These are phyloP conservation scores for Neurospora sp. DNA, from an alignment of 495 filamentous ascomycete genomes.

Conservation along the genomic window DNA sequence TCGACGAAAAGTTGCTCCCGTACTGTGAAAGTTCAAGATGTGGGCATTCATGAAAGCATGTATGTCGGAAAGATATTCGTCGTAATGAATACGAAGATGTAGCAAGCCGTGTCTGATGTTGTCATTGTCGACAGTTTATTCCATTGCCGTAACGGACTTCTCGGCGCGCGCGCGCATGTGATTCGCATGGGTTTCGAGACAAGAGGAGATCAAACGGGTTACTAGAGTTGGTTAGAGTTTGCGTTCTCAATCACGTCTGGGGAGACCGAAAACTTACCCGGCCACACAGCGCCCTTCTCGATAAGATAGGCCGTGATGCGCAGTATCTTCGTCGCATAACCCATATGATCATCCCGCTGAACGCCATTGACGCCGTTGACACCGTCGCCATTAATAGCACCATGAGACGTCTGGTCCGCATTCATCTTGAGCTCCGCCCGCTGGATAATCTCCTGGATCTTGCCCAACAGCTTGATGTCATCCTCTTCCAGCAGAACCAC, in stretches of 20 bases:
- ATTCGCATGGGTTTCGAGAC: conserved; percentile 74
- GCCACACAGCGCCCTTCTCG: conserved; percentile 85
- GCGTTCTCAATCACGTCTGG: neutral
- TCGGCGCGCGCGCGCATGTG: conserved; percentile 64
- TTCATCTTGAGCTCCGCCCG: conserved; percentile 76
- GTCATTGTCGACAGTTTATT: conserved; percentile 4
- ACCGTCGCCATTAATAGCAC: neutral
- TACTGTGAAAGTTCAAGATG: neutral
- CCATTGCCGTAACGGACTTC: conserved; percentile 31
- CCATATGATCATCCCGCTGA: conserved; percentile 51
- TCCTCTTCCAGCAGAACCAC: conserved; percentile 90
- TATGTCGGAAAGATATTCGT: neutral
- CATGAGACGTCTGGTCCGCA: conserved; percentile 29
- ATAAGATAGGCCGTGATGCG: conserved; percentile 82
- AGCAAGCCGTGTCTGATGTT: neutral
- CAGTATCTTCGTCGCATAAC: conserved; percentile 80
- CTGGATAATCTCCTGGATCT: conserved; percentile 70
- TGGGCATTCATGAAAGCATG: neutral
- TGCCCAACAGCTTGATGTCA: conserved; percentile 76
- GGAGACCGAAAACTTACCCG: conserved; percentile 47
- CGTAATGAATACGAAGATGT: neutral
- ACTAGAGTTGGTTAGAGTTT: conserved; percentile 36
- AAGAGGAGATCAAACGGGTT: conserved; percentile 77
- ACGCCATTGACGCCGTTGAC: conserved; percentile 33
- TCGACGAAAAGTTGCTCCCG: neutral